phyloP scores from a whole-genome alignment of 257 asterid genomes.

The Ophiorrhiza pumila region DNA sequence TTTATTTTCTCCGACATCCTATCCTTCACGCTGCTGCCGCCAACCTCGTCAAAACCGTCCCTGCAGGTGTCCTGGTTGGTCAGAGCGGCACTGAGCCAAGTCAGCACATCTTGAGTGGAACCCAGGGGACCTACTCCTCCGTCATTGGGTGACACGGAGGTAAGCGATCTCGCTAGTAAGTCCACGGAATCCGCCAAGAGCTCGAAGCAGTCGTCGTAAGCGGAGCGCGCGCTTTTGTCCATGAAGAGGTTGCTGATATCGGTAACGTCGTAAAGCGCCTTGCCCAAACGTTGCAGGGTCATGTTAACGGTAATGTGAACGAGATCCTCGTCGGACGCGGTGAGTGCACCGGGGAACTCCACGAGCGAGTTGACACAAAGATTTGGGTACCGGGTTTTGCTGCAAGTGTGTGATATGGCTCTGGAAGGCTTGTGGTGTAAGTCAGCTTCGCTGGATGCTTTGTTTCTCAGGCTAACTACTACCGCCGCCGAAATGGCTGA shows the following conservation, averaged over 20 bases:
- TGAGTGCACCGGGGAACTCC: constrained; percentile 70
- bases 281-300: constrained; percentile 65
- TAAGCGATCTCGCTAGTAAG: constrained; percentile 60
- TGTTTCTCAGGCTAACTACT: constrained; percentile 33
- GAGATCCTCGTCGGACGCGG: constrained; percentile 74
- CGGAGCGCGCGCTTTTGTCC: constrained; percentile 68
- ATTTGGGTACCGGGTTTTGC: constrained; percentile 54
- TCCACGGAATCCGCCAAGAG: constrained; percentile 72
- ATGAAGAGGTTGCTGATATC: constrained; percentile 55
- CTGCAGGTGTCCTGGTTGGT: constrained; percentile 94
- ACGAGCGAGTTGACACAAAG: constrained; percentile 69
- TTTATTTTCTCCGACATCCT: constrained; percentile 51
- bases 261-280: constrained; percentile 57
- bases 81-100: constrained; percentile 94
- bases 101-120: constrained; percentile 62
- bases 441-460: constrained; percentile 24
- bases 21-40: constrained; percentile 53
- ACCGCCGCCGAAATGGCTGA: constrained; percentile 54
- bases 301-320: constrained; percentile 87
- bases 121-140: constrained; percentile 17
- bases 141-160: constrained; percentile 33
- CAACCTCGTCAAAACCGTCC: constrained; percentile 57
- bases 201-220: constrained; percentile 83
- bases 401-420: constrained; percentile 71
- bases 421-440: constrained; percentile 49